Percentiles rank a stretch among this genome's conserved stretches.
Evolutionary conservation across 768 basidiomycete species (phyloP).

Genomic region (Suillus fuscotomentosus): DNA sequence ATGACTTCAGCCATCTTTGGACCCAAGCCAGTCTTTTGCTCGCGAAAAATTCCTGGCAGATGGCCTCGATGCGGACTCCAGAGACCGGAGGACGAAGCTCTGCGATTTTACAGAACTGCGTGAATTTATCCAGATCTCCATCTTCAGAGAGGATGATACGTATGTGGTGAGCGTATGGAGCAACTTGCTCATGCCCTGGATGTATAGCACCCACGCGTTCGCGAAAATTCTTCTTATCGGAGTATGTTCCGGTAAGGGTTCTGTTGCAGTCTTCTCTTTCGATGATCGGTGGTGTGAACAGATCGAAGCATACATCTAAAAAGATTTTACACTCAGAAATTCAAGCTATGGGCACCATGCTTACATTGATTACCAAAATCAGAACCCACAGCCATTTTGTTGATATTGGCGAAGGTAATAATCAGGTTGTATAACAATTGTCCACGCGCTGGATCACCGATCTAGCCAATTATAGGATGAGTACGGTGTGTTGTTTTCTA

Average conservation of each 20-base stretch:
- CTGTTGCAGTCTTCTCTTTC: constrained; percentile 61
- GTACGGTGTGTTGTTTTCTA: background rate
- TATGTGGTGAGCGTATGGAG: constrained; percentile 71
- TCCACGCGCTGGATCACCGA: constrained; percentile 57
- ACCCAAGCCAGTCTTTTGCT: constrained; percentile 45
- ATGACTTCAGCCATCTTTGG: constrained; percentile 39
- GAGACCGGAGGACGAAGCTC: constrained; percentile 37
- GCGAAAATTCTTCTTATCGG: constrained; percentile 45
- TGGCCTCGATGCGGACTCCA: constrained; percentile 47
- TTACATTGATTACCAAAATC: constrained; percentile 64
- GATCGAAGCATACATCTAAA: constrained; percentile 67
- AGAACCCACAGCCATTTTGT: constrained; percentile 57
- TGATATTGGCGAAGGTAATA: constrained; percentile 57
- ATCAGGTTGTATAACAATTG: constrained; percentile 48
- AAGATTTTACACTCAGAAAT: constrained; percentile 13
- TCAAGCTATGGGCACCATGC: constrained; percentile 19
- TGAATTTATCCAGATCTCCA: constrained; percentile 45
- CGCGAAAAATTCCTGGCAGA: constrained; percentile 49
- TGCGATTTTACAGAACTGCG: constrained; percentile 50
- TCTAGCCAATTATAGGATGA: constrained; percentile 33
- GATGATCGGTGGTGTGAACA: constrained; percentile 60
- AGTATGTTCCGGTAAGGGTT: constrained; percentile 37
- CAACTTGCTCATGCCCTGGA: constrained; percentile 54
- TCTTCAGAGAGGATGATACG: constrained; percentile 57
- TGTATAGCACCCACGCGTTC: constrained; percentile 59